Evolutionary conservation across 2,329 filamentous ascomycete genomes (phyloP), one percentile per base, ranked within the genome.

Genomic region (Fusarium xylarioides): DNA sequence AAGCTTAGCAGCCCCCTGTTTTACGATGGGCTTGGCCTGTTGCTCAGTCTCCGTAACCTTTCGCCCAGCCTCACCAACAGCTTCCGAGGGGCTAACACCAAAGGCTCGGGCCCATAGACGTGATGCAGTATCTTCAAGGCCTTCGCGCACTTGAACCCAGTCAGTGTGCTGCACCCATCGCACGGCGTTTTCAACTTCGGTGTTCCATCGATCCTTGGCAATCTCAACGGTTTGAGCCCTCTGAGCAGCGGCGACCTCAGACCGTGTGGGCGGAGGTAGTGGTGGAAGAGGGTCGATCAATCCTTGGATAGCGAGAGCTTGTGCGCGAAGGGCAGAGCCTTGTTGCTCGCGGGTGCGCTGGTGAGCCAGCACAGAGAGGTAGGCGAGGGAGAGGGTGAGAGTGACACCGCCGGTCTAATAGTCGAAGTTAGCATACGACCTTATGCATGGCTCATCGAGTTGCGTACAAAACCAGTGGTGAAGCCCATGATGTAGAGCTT

Each of bases 171-270:
- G 90, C 63, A 90, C 88, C 86, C 89, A 91, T 66, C 85, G 86
- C 62, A 92, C 91, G 57, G 91, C 86, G 68, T 86, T 85, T 80
- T 92, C 88, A 40, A 95, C 82, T 81, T 95, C 93, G 56, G 87
- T 82, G 81, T 96, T 95, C 93, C 93, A 95, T 68, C 89, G 86
- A 77, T 93, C 91, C 84, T 95, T 95, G 76, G 91, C 86, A 40
- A 89, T 85, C 79, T 95, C 92, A 60, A 90, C 79, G 55, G 93
- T 83, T 53, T 86, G 86, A 34, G 87, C 85, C 70, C 87, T 85
- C 74, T 88, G 84, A 57, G 87, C 82, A 42, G 85, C 83, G 52
- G 86, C 85, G 43, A 85, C 80, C 77, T 89, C 86, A 47, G 86
- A 83, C 49, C 88, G 83, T 15, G 86, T 86, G 16, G 86, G 87